Conservation (phyloP, 139 green algal species). For the Chlorella sp. region DNA sequence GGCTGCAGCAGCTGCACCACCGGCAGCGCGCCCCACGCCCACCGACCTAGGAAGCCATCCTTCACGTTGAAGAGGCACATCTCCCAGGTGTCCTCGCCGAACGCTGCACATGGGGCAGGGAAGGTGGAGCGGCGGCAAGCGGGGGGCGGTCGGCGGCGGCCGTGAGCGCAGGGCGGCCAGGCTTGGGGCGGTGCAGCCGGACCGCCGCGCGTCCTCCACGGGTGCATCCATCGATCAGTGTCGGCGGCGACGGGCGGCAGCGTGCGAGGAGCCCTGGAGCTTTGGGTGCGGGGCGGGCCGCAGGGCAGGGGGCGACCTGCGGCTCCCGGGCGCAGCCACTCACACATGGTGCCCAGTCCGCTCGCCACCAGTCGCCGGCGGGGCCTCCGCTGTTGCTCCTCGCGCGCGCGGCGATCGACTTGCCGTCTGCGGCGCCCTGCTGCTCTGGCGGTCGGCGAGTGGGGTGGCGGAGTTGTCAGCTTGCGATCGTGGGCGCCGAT, state of each 20-base stretch:
- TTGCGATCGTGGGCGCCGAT: too few relatives aligned
- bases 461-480: too few relatives aligned
- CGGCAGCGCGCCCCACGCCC: background rate
- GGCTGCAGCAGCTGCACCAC: background rate
- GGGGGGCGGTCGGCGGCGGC: too few relatives aligned
- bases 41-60: conserved; percentile 93
- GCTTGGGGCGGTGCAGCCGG: background rate
- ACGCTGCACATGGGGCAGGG: background rate
- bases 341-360: conserved; percentile 3
- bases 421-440: too few relatives aligned
- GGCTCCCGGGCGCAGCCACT: background rate
- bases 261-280: background rate
- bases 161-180: too few relatives aligned
- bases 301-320: background rate
- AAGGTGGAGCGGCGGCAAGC: background rate
- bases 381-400: background rate
- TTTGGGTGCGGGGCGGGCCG: too few relatives aligned
- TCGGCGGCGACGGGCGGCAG: background rate
- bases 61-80: conserved; percentile 94
- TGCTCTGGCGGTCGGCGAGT: too few relatives aligned
- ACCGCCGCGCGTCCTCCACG: too few relatives aligned
- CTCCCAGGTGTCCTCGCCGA: conserved; percentile 44
- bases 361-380: background rate
- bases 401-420: too few relatives aligned
- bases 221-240: background rate